Percentiles rank a stretch among this genome's conserved stretches.
Conservation (phyloP, 306 rosid genomes). For the Cucurbita argyrosperma region DNA sequence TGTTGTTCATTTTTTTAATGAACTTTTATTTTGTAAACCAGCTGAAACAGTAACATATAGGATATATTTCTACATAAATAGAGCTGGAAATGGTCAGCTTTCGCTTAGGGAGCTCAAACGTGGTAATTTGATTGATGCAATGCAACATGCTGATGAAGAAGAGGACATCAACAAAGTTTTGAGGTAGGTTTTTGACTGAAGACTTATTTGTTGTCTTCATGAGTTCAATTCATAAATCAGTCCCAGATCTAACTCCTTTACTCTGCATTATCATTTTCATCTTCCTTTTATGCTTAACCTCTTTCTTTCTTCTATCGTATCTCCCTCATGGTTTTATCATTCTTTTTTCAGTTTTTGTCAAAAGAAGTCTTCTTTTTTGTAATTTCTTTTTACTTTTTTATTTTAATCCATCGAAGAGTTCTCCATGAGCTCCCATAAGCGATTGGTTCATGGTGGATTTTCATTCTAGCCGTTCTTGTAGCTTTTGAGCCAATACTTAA, state of each 20-base stretch:
- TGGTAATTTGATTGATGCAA: slow-evolving; percentile 90
- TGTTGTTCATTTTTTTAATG: slow-evolving; percentile 5
- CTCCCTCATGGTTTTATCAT: neutral
- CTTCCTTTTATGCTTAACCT: neutral
- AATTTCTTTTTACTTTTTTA: neutral
- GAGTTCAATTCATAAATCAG: neutral
- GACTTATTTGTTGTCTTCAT: neutral
- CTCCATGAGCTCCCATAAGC: neutral
- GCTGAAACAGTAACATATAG: slow-evolving; percentile 98
- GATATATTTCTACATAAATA: slow-evolving; percentile 92
- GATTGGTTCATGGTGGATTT: neutral
- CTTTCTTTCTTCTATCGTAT: neutral
- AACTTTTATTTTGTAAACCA: slow-evolving; percentile 42
- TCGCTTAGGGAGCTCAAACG: slow-evolving; percentile 92
- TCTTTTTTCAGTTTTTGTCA: neutral
- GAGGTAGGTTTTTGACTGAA: slow-evolving; percentile 38
- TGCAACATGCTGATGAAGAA: slow-evolving; percentile 99
- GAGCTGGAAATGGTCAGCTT: slow-evolving; percentile 79
- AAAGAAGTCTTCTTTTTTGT: neutral
- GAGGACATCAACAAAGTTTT: slow-evolving; percentile 98
- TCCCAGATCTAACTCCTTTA: neutral
- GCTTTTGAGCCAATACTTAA: neutral
- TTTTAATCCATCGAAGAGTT: neutral
- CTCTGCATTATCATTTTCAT: neutral
- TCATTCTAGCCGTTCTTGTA: neutral